These are phyloP conservation scores for Fraxinus sp. DNA, from an alignment of 305 asterid genomes.

Conservation along the genomic window DNA sequence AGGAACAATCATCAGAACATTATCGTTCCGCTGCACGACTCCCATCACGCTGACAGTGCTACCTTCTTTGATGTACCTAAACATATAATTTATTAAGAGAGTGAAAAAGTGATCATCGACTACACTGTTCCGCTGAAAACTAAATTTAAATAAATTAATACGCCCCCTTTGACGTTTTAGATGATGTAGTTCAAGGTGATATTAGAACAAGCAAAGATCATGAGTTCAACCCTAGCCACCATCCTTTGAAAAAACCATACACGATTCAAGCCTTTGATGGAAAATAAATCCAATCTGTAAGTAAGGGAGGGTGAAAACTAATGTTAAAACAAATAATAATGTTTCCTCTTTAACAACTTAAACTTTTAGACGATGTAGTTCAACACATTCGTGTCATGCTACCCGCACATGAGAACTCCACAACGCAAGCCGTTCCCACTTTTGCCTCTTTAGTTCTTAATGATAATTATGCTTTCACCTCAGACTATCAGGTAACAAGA, in stretches of 20 bases:
- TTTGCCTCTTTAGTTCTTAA: background rate
- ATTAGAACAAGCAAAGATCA: background rate
- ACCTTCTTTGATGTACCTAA: slow-evolving; percentile 75
- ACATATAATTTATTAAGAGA: background rate
- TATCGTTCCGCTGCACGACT: slow-evolving; percentile 70
- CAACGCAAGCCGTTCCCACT: background rate
- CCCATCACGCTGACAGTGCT: slow-evolving; percentile 82
- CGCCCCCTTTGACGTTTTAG: background rate
- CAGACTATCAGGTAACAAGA: background rate
- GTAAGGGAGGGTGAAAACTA: background rate
- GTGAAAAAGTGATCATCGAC: background rate
- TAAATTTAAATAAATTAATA: background rate
- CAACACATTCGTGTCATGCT: background rate
- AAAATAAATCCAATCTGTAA: background rate
- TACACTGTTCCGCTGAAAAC: background rate
- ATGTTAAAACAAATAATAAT: background rate
- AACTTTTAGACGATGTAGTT: background rate
- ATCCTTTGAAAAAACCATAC: background rate
- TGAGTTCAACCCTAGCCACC: background rate
- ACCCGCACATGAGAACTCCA: background rate
- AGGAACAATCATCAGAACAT: slow-evolving; percentile 70
- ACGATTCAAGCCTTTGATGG: background rate
- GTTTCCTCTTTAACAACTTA: background rate
- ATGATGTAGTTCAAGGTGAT: background rate
- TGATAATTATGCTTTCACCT: background rate